Evolutionary conservation across 345 rosid species (phyloP).

Genomic region (Eucalyptus erythrocorys): DNA sequence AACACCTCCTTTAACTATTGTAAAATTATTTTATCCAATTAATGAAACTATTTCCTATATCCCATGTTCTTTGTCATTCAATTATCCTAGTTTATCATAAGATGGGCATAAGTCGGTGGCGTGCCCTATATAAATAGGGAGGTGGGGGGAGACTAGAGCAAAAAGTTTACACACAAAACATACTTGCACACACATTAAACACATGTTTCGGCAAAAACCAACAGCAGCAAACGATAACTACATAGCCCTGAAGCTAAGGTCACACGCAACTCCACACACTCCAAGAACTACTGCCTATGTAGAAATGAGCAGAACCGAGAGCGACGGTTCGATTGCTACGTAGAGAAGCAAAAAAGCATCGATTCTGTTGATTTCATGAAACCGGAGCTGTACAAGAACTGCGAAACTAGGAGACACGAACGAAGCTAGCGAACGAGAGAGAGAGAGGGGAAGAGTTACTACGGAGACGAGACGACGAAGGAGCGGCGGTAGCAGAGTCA

Average conservation of each 20-base stretch:
- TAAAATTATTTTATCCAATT: too few species aligned
- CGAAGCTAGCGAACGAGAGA: neutral
- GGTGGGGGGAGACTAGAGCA: too few species aligned
- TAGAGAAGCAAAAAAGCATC: neutral
- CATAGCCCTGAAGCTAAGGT: neutral
- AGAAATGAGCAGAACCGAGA: neutral
- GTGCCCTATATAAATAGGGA: too few species aligned
- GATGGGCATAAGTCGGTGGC: too few species aligned
- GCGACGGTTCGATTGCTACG: neutral
- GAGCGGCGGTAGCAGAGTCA: rapidly evolving
- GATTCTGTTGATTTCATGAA: neutral
- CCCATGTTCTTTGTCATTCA: too few species aligned
- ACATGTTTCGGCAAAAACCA: too few species aligned
- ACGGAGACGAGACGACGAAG: neutral
- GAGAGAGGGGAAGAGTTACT: neutral
- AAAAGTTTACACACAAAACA: too few species aligned
- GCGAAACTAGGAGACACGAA: neutral
- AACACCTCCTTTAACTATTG: too few species aligned
- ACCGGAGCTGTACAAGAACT: neutral
- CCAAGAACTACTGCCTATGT: neutral
- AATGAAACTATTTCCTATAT: too few species aligned
- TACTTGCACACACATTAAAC: too few species aligned
- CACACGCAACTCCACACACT: neutral
- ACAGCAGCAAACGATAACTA: neutral
- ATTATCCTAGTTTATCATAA: too few species aligned